These are phyloP conservation scores for Exophiala phaeomuriformis DNA, from an alignment of 2,329 filamentous ascomycete species.

Conservation along the genomic window DNA sequence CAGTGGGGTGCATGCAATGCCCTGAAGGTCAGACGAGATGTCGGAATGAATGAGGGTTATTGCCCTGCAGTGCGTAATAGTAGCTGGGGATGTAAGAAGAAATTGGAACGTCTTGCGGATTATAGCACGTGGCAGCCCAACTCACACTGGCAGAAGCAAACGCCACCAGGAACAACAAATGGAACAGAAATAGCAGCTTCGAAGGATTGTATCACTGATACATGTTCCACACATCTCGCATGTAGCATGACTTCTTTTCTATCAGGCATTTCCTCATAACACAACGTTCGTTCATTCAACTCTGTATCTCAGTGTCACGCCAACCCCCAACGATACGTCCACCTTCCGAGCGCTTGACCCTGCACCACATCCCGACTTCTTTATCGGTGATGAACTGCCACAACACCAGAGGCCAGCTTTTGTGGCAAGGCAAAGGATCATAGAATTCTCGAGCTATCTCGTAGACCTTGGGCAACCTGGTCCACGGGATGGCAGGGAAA, in stretches of 20 bases:
- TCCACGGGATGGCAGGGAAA: slow-evolving; percentile 96
- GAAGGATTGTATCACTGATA: neutral
- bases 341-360: slow-evolving; percentile 85
- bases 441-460: slow-evolving; percentile 87
- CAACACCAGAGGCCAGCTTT: slow-evolving; percentile 86
- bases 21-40: too few relatives aligned
- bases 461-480: slow-evolving; percentile 67
- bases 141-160: neutral
- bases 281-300: slow-evolving; percentile 35
- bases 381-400: slow-evolving; percentile 94
- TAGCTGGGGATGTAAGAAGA: neutral
- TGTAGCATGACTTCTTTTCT: slow-evolving; percentile 4
- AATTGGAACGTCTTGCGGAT: neutral
- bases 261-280: slow-evolving; percentile 7
- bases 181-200: neutral
- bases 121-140: slow-evolving; percentile 5
- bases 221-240: neutral
- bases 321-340: slow-evolving; percentile 56
- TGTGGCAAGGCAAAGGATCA: slow-evolving; percentile 72
- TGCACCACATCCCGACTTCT: slow-evolving; percentile 79
- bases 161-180: neutral
- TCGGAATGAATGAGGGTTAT: too few relatives aligned
- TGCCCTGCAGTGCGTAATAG: too few relatives aligned
- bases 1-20: too few relatives aligned
- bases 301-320: slow-evolving; percentile 64